Evolutionary conservation across 225 moss, liverwort and hornwort genomes (phyloP), one percentile per base, ranked within the genome.

Genomic region (Straminergon stramineum): DNA sequence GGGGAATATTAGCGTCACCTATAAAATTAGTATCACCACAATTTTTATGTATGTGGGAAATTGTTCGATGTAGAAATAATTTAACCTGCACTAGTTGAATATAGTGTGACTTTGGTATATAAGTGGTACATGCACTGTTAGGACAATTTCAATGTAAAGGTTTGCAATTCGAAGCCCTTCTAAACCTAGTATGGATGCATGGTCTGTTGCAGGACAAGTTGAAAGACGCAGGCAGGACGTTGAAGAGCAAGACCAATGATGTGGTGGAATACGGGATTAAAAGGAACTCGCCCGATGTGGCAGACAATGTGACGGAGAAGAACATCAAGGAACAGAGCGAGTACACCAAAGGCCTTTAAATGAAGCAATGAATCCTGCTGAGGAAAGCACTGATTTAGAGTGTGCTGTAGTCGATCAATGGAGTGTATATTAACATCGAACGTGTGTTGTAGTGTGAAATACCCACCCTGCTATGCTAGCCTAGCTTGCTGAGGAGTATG

Each of bases 231-330:
- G 94, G 93, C 6, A 89, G 94, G 89, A 94, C 93, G 26, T 79
- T 94, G 92, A 94, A 93, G 93, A 94, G 94, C 73, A 94, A 94
- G 76, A 94, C 93, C 11, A 91, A 94, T 17, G 91, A 92, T 0
- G 93, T 94, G 69, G 94, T 94, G 31, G 76, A 85, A 22, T 94
- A 94, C 2, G 94, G 93, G 4, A 5, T 15, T 0, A n/a, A 94
- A 1, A 57, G 94, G 6, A 94, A 94, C 52, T 9, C 90, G 1
- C 63, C 87, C 21, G 52, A 75, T 14, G 65, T 91, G 32, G 67
- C 17, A 0, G 92, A 89, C 24, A 87, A 91, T 37, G 68, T 63
- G 64, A 91, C 85, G 64, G 91, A 89, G 91, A 93, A 86, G 65
- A 93, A 90, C 12, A 90, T 93, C 43, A 89, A 93, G 73, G 91